Evolutionary conservation across 306 rosid genomes (phyloP), one percentile per base, ranked within the genome.

Genomic region (Mimosa pudica): DNA sequence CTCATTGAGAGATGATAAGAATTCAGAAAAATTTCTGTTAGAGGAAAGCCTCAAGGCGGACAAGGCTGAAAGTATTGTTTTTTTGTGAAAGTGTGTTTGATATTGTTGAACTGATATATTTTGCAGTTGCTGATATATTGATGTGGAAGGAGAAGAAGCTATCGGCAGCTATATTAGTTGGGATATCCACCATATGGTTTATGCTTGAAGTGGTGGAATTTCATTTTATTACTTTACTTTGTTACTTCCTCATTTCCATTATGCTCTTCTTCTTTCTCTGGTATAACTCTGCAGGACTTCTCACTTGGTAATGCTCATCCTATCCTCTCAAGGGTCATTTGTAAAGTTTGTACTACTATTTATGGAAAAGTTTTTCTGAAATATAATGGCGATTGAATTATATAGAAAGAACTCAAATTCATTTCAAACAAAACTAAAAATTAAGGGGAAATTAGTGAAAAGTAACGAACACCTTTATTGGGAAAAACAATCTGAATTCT

Each of bases 131-230:
- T 47, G 92, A 91, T 77, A 41, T 90, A 64, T 48, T 93, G 70
- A 45, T 87, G 51, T 90, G 97, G 98, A 86, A 73, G 86, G 74
- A 93, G 76, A 89, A 75, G 89, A 79, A 8, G 70, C 6, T 73
- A 80, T 81, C 95, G 3, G 90, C 83, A 24, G 75, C 73, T 76
- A 74, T 85, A 48, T 77, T 86, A 12, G 78, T 52, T 13, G 94
- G 89, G 48, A 75, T 89, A 52, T 85, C 89, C 35, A 24, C 44
- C 5, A 46, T 86, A 48, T 93, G 92, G 93, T 61, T 88, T 73
- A 85, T 87, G n/a, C 72, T 90, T 55, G 91, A 90, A 89, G 92
- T 87, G 46, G 82, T 71, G 3, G 97, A 91, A 45, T 93, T 83
- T 84, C 75, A 73, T 36, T 86, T 90, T 24, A 58, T 93, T 49